Evolutionary conservation across 129 eudicot genomes (phyloP).

Genomic region (Flaveria brownii): DNA sequence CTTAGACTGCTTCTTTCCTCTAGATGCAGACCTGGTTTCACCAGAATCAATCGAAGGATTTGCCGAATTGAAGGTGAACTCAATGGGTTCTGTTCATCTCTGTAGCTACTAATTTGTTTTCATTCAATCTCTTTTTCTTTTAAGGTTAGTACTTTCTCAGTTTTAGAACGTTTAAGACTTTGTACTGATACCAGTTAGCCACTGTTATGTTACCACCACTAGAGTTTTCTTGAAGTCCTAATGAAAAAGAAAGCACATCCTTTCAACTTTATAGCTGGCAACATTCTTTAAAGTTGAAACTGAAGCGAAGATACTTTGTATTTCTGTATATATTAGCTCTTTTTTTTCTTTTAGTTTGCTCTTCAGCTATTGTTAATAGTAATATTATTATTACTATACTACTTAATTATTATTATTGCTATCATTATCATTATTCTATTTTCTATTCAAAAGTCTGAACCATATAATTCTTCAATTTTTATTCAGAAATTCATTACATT

Average conservation of each 20-base stretch:
- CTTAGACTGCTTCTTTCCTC: conserved; percentile 54
- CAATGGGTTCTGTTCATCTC: conserved; percentile 1
- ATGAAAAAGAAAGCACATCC: neutral
- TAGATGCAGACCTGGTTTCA: conserved; percentile 33
- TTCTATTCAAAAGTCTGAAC: neutral
- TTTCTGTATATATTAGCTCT: neutral
- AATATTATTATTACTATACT: neutral
- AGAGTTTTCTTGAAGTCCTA: neutral
- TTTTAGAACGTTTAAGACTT: neutral
- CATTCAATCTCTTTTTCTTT: neutral
- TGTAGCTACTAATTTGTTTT: conserved; percentile 15
- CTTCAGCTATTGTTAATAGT: neutral
- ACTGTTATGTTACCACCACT: conserved; percentile 7
- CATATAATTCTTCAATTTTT: neutral
- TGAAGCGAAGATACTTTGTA: neutral
- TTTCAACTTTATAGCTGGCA: neutral
- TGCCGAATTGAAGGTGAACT: conserved; percentile 66
- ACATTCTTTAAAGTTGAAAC: conserved; percentile 8
- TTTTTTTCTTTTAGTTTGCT: neutral
- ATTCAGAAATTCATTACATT: neutral
- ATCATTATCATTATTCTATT: neutral
- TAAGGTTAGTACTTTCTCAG: neutral
- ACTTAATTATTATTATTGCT: neutral
- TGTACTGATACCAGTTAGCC: neutral
- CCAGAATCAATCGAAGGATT: conserved; percentile 61